A percentile compares a stretch with the other conserved stretches of the same genome.
Evolutionary conservation across 768 basidiomycete species (phyloP).

Genomic region (Termitomyces sp.): DNA sequence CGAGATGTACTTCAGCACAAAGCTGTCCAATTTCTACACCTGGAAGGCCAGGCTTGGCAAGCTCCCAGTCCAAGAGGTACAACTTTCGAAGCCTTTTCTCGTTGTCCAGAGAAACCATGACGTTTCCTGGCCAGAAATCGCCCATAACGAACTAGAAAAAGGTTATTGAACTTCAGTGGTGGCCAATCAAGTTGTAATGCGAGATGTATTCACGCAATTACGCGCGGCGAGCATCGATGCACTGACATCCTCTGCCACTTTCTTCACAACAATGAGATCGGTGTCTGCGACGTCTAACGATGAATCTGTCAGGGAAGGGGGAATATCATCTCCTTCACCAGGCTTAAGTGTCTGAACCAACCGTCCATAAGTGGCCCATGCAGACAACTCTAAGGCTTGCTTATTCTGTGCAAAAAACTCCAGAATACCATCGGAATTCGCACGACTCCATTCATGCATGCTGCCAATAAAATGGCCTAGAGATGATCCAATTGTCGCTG

Average conservation of each 20-base stretch:
- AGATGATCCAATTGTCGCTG: conserved; percentile 38
- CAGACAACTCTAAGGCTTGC: conserved; percentile 30
- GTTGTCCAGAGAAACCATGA: conserved; percentile 37
- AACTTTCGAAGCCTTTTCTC: conserved; percentile 32
- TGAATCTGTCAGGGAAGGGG: conserved; percentile 30
- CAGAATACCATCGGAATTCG: conserved; percentile 19
- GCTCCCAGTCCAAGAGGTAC: conserved; percentile 62
- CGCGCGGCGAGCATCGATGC: conserved; percentile 23
- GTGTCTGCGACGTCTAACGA: conserved; percentile 26
- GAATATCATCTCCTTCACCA: conserved; percentile 13
- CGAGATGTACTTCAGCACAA: conserved; percentile 49
- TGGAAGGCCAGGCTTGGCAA: conserved; percentile 49
- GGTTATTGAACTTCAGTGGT: background rate
- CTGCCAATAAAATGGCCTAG: conserved; percentile 51
- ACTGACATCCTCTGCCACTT: conserved; percentile 23
- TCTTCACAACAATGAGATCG: conserved; percentile 26
- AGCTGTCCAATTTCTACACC: conserved; percentile 62
- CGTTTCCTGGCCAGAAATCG: conserved; percentile 72
- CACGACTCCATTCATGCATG: conserved; percentile 45
- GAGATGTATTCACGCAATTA: conserved; percentile 15
- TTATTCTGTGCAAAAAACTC: conserved; percentile 29
- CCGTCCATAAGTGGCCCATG: conserved; percentile 37
- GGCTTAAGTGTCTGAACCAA: conserved; percentile 27
- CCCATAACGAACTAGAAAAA: conserved; percentile 48
- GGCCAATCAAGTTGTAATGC: background rate